These are phyloP conservation scores for Wickerhamomyces rabaulensis DNA, from an alignment of 805 yeast species.

Conservation along the genomic window DNA sequence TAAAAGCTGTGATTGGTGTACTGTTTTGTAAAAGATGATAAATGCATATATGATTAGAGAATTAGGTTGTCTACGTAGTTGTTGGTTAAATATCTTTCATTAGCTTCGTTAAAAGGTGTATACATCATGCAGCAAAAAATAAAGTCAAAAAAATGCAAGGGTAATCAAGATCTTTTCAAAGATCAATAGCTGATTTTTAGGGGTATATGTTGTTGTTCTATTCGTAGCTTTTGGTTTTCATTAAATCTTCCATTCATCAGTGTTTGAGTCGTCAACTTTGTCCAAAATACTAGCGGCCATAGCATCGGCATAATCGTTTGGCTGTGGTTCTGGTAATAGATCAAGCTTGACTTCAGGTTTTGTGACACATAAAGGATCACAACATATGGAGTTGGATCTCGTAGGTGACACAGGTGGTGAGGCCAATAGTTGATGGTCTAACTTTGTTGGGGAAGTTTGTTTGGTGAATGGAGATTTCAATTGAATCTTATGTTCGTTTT, in stretches of 20 bases:
- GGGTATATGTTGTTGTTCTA: neutral
- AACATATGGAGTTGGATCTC: constrained; percentile 5
- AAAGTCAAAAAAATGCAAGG: too few species aligned
- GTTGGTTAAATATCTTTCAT: neutral
- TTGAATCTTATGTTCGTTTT: neutral
- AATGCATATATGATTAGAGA: neutral
- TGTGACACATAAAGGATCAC: constrained; percentile 11
- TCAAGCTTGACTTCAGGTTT: neutral
- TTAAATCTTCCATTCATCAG: constrained; percentile 22
- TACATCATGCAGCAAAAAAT: too few species aligned
- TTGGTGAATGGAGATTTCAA: neutral
- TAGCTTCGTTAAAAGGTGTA: constrained; percentile 3
- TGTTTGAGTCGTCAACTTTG: constrained; percentile 16
- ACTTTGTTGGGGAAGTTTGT: neutral
- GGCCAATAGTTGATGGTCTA: constrained; percentile 2
- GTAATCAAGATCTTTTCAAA: too few species aligned
- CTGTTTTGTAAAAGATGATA: neutral
- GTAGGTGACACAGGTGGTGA: constrained; percentile 13
- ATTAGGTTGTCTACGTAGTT: neutral
- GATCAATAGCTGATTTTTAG: too few species aligned
- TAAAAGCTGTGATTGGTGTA: neutral
- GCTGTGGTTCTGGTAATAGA: neutral
- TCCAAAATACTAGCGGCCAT: constrained; percentile 24
- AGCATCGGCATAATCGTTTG: constrained; percentile 23
- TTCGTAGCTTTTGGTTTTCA: neutral